Conservation (phyloP, 2,329 filamentous ascomycete species). For the Cadophora luteo-olivacea region DNA sequence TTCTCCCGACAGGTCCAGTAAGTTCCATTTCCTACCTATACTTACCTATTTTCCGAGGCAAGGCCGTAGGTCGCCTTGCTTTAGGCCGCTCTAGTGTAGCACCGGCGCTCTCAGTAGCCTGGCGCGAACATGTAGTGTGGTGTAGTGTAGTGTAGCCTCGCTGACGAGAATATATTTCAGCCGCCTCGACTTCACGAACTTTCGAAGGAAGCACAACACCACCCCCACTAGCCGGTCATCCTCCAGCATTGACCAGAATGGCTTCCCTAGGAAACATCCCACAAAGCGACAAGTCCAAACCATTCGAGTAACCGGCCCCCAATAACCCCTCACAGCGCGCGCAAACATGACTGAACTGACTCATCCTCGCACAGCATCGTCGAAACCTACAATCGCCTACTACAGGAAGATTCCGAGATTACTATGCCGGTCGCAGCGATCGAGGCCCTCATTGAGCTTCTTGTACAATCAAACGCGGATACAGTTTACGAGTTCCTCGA, state of each 20-base stretch:
- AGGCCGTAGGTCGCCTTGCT: background rate
- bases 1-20: constrained; percentile 2
- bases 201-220: constrained; percentile 43
- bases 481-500: constrained; percentile 96
- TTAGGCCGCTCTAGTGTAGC: background rate
- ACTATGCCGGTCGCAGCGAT: constrained; percentile 97
- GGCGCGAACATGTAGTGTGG: background rate
- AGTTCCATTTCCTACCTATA: background rate
- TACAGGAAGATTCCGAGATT: constrained; percentile 76
- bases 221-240: constrained; percentile 39
- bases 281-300: constrained; percentile 30
- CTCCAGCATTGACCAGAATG: constrained; percentile 43
- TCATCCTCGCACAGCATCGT: constrained; percentile 56
- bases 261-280: constrained; percentile 40
- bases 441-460: constrained; percentile 85
- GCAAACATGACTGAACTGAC: constrained; percentile 34
- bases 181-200: constrained; percentile 5
- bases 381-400: constrained; percentile 67
- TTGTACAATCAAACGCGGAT: constrained; percentile 78
- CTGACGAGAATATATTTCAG: constrained; percentile 17
- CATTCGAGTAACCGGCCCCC: constrained; percentile 40
- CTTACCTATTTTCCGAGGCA: background rate
- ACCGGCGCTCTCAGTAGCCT: background rate
- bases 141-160: background rate
- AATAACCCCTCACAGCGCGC: background rate